Base-by-base conservation (phyloP, 768 basidiomycete species). In the Ephemerocybe angulata region DNA sequence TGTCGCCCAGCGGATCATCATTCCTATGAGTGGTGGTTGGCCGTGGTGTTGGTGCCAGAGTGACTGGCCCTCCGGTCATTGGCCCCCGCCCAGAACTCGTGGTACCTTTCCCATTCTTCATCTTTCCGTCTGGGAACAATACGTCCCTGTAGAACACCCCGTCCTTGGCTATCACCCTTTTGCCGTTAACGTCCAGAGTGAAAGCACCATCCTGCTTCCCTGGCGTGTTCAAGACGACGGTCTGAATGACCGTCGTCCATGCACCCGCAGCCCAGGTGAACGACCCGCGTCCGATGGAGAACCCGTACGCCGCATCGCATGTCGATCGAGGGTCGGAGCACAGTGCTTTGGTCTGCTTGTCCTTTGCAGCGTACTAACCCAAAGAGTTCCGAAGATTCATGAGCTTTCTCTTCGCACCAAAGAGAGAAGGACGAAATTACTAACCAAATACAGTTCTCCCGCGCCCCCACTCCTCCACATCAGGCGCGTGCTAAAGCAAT, bases 401-500 rank as follows among this genome's bases (percentile, higher is more conserved):
- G 38, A n/a, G 17, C 10, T 24, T n/a, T 4, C 28, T 22, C 21
- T 3, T 4, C 30, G 17, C 17, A 51, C 24, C 12, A 27, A 15
- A 38, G 21, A 31, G 13, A 21, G 30, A 19, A 7, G 10, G 41
- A 33, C 27, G 25, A 15, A 33, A 35, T 40, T 35, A 75, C 82
- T 53, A 62, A 88, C 87, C 56, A 88, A 72, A 62, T 91, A 92
- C 25, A 90, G 70, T 63, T 94, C 93, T 3, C 91, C 92, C 0
- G 67, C 68, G 3, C 92, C 91, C 0, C 70, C 70, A 12, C 67
- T 62, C 35, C 88, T 75, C 87, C 88, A 94, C 93, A 95, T 94
- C 60, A 94, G 54, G 25, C 93, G 71, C 5, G 91, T 93, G 63
- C 88, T 90, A 64, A 90, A 95, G 62, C 93, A 95, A 41, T 79